phyloP scores from a whole-genome alignment of 2,329 filamentous ascomycete species.

The Nigrospora oryzae region DNA sequence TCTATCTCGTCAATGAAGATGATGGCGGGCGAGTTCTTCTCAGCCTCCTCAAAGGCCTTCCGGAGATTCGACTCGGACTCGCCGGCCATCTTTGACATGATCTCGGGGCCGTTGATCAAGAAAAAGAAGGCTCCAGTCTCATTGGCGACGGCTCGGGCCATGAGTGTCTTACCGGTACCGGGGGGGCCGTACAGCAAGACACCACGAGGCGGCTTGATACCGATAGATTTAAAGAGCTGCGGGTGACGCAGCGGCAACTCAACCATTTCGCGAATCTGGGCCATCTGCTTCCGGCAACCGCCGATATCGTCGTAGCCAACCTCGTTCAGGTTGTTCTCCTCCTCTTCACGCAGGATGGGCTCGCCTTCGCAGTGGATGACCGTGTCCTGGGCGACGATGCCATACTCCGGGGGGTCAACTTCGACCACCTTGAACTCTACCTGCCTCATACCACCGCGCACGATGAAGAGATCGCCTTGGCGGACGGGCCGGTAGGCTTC shows the following conservation, averaged over 20 bases:
- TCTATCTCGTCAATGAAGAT: conserved; percentile 99
- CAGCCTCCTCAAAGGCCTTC: conserved; percentile 98
- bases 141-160: conserved; percentile 97
- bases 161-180: conserved; percentile 98
- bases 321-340: conserved; percentile 98
- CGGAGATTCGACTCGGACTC: conserved; percentile 97
- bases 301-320: conserved; percentile 99
- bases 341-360: conserved; percentile 91
- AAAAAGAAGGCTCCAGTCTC: conserved; percentile 99
- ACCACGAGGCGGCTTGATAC: conserved; percentile 98
- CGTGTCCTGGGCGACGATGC: conserved; percentile 97
- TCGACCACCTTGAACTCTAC: conserved; percentile 99
- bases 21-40: conserved; percentile 98
- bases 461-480: conserved; percentile 96
- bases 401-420: conserved; percentile 96
- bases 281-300: conserved; percentile 99
- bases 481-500: conserved; percentile 96
- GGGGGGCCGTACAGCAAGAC: conserved; percentile 94
- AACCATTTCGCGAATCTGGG: conserved; percentile 96
- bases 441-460: conserved; percentile 95
- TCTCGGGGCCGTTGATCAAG: conserved; percentile 97
- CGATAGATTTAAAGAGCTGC: conserved; percentile 99
- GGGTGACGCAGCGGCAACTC: conserved; percentile 94
- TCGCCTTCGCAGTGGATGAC: conserved; percentile 98
- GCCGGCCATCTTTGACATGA: conserved; percentile 99